These are phyloP conservation scores for Nothophoma quercina DNA, from an alignment of 2,329 filamentous ascomycete genomes.

Conservation along the genomic window DNA sequence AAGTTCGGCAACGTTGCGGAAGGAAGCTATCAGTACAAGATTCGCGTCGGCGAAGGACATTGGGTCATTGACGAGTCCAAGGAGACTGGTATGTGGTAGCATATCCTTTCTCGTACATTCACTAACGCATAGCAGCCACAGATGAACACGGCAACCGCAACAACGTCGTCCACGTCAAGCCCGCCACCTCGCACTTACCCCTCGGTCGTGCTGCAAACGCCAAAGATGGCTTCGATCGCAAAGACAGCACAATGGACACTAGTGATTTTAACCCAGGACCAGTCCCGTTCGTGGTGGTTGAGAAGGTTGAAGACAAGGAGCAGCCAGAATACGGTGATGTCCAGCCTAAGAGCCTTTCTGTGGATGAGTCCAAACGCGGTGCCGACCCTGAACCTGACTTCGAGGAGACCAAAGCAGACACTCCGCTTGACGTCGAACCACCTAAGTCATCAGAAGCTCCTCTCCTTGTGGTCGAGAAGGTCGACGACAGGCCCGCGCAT, in stretches of 20 bases:
- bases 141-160: constrained; percentile 63
- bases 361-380: constrained; percentile 26
- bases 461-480: constrained; percentile 46
- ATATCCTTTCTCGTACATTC: background rate
- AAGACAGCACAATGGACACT: constrained; percentile 26
- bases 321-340: constrained; percentile 29
- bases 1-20: constrained; percentile 63
- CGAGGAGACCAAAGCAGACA: constrained; percentile 24
- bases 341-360: constrained; percentile 20
- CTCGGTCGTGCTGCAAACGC: background rate
- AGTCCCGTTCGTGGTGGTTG: constrained; percentile 32
- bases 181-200: background rate
- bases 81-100: constrained; percentile 62
- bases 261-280: constrained; percentile 18
- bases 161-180: constrained; percentile 56
- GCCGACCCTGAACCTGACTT: constrained; percentile 34
- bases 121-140: constrained; percentile 51
- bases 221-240: constrained; percentile 23
- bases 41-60: constrained; percentile 70
- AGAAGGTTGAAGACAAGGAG: constrained; percentile 29
- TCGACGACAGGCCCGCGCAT: constrained; percentile 42
- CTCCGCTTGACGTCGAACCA: constrained; percentile 19
- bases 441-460: constrained; percentile 28
- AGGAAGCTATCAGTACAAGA: constrained; percentile 76
- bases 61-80: constrained; percentile 71